Evolutionary conservation across 306 rosid species (phyloP), one percentile per base, ranked within the genome.

Genomic region (Cercis canadensis): DNA sequence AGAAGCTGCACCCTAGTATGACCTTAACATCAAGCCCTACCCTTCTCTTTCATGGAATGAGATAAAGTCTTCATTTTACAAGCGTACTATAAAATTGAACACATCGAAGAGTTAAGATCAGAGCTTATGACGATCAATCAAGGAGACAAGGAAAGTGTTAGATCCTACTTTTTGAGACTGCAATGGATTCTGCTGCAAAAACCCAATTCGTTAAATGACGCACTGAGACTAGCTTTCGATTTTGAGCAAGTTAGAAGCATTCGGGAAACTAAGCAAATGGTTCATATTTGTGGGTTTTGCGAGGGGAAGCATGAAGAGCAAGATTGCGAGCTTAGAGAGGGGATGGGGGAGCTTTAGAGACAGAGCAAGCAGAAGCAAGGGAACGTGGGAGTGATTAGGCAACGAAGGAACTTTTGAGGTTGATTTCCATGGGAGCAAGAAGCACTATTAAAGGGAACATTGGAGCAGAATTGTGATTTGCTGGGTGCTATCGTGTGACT

Each of bases 1-100:
- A 37, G 96, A 89, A 75, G 84, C 92, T 0, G 82, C 84, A 17
- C 77, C 86, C 4, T 89, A 92, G 96, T 89, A 80, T 72, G 96
- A 89, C 56, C 74, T 89, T 15, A 89, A 89, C 81, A 77, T 89
- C 11, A 90, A 87, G 21, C 92, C 96, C 1, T 84, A 82, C 75
- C 13, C 32, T 63, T 58, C 65, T 8, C 82, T 89, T 14, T 49
- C 85, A 2, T 89, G 96, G 96, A 88, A 89, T 0, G 88, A 86
- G 33, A 65, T 83, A 36, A 84, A 84, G 75, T 68, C 82, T 0
- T 87, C 82, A 0, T 89, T 87, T 65, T 79, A 6, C 81, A 87
- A 10, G 90, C 90, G 1, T 88, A 76, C 37, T 64, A 70, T 21
- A 73, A 16, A 41, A 60, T 83, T 24, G 85, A 84, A 69, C 43